Percentiles rank a stretch among this genome's conserved stretches.
phyloP scores from a whole-genome alignment of 202 grass and related monocot genomes.

The Miscanthus sacchariflorus region DNA sequence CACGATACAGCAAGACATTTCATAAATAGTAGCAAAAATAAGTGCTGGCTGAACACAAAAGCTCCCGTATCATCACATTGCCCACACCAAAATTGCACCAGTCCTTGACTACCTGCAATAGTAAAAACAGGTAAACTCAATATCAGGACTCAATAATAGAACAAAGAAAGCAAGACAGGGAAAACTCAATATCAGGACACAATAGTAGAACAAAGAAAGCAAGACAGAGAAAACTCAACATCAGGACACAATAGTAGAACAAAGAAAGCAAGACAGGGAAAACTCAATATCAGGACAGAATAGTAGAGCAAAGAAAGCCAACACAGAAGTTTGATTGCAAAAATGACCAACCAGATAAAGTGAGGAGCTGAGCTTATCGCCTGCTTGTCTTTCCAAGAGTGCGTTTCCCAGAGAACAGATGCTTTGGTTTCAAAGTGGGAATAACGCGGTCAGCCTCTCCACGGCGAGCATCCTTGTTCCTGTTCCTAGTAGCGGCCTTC shows the following conservation, averaged over 20 bases:
- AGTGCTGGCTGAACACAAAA: background rate
- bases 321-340: background rate
- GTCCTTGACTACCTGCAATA: constrained; percentile 10
- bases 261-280: too few species aligned
- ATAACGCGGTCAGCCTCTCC: constrained; percentile 94
- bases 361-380: constrained; percentile 52
- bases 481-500: constrained; percentile 55
- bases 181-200: background rate
- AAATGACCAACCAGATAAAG: constrained; percentile 19
- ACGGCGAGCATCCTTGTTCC: constrained; percentile 84
- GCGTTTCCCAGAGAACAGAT: constrained; percentile 91
- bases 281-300: background rate
- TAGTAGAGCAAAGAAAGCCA: background rate
- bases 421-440: constrained; percentile 92
- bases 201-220: background rate
- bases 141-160: too few species aligned
- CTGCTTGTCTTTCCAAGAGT: constrained; percentile 74
- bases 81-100: background rate
- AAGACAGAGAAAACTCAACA: too few species aligned
- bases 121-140: background rate
- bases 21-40: background rate
- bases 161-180: too few species aligned
- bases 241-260: too few species aligned
- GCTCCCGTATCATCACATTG: background rate
- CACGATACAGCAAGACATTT: background rate